Conservation (phyloP, 371 early-diverging fungal genomes). For the Mycotypha africana region DNA sequence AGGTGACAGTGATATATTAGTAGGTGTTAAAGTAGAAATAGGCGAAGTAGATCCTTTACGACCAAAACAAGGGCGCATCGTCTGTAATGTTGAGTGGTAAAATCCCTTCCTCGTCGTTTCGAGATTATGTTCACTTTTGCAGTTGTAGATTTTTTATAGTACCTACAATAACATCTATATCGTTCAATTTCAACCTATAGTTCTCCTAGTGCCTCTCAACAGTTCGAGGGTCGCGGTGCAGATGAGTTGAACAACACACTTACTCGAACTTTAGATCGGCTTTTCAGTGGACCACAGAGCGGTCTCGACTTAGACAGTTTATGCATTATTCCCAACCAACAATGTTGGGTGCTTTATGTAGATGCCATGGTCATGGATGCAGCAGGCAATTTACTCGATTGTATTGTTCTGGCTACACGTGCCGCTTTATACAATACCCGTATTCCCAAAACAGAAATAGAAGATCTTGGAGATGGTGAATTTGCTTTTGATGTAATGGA, state of each 20-base stretch:
- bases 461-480: slow-evolving; percentile 67
- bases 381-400: slow-evolving; percentile 84
- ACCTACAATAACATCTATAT: no score
- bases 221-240: slow-evolving; percentile 74
- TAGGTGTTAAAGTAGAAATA: slow-evolving; percentile 91
- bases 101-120: no score
- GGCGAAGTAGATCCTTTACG: slow-evolving; percentile 60
- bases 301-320: slow-evolving; percentile 82
- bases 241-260: slow-evolving; percentile 82
- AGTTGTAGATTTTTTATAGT: no score
- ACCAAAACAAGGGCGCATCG: slow-evolving; percentile 60
- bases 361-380: slow-evolving; percentile 91
- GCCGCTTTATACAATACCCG: slow-evolving; percentile 83
- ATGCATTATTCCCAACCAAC: slow-evolving; percentile 84
- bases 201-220: slow-evolving; percentile 76
- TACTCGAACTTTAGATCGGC: slow-evolving; percentile 73
- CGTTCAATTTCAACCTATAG: no score
- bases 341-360: slow-evolving; percentile 88
- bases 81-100: slow-evolving; percentile 87
- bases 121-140: no score
- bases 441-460: slow-evolving; percentile 76
- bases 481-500: slow-evolving; percentile 88
- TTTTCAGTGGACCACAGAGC: slow-evolving; percentile 74
- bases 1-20: slow-evolving; percentile 84
- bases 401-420: slow-evolving; percentile 76